These are phyloP conservation scores for Dysphania ambrosioides DNA, from an alignment of 148 eudicot species.

Conservation along the genomic window DNA sequence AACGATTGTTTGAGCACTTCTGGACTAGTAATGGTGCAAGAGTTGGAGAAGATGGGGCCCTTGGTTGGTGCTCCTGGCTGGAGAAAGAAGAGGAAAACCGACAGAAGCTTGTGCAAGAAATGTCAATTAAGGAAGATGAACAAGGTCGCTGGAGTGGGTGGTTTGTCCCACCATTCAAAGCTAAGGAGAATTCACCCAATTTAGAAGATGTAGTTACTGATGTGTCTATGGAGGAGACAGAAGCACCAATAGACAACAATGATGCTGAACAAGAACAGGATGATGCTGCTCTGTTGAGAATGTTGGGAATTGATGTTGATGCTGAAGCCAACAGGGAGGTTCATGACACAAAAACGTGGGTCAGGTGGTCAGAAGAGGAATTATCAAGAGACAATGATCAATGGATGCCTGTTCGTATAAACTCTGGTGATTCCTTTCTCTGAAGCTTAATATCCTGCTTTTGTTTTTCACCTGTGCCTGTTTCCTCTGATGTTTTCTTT, in stretches of 20 bases:
- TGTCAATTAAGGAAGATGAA: conserved; percentile 43
- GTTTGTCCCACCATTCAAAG: conserved; percentile 54
- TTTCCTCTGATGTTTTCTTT: neutral
- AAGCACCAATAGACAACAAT: conserved; percentile 46
- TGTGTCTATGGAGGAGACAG: conserved; percentile 36
- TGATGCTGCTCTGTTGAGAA: conserved; percentile 62
- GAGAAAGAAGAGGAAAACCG: conserved; percentile 91
- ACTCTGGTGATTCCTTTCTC: conserved; percentile 40
- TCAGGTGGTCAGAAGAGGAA: conserved; percentile 83
- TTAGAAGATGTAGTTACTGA: conserved; percentile 31
- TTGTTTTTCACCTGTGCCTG: neutral
- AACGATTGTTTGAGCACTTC: conserved; percentile 80
- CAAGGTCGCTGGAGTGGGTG: conserved; percentile 97
- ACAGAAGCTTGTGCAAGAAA: conserved; percentile 50
- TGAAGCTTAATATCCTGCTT: neutral
- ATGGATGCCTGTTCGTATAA: conserved; percentile 79
- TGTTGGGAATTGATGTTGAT: conserved; percentile 77
- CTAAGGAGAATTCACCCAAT: conserved; percentile 23
- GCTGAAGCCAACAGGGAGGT: conserved; percentile 60
- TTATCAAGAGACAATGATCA: conserved; percentile 60
- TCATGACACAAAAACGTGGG: conserved; percentile 67
- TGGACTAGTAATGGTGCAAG: conserved; percentile 90
- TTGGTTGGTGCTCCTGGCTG: conserved; percentile 94
- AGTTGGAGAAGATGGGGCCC: conserved; percentile 93
- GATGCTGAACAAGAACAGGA: conserved; percentile 53